These are phyloP conservation scores for Physaria fendleri DNA, from an alignment of 345 rosid genomes.

Conservation along the genomic window DNA sequence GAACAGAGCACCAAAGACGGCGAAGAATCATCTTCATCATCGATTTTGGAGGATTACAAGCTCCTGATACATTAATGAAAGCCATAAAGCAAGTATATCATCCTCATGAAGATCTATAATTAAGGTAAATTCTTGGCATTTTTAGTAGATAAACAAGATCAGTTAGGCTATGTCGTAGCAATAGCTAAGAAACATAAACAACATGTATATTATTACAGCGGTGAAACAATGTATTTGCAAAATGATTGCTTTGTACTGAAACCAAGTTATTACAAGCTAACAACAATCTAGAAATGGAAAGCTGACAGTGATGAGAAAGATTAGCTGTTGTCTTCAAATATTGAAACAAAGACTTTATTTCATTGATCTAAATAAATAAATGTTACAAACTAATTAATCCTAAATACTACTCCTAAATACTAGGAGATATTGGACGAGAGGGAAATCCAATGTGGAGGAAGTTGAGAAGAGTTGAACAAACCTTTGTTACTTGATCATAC, in stretches of 20 bases:
- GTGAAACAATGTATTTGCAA: neutral
- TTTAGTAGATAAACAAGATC: conserved; percentile 1
- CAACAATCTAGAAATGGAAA: conserved; percentile 1
- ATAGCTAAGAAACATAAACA: neutral
- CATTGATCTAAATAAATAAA: no score
- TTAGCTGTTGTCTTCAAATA: neutral
- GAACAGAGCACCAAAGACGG: neutral
- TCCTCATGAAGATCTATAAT: conserved; percentile 4
- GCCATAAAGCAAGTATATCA: neutral
- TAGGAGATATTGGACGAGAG: no score
- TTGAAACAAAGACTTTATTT: no score
- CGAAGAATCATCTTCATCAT: conserved; percentile 4
- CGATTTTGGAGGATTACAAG: conserved; percentile 21
- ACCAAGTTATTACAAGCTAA: conserved; percentile 4
- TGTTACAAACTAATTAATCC: no score
- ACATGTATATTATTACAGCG: conserved; percentile 7
- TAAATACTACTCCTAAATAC: no score
- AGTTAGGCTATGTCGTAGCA: neutral
- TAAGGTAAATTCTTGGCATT: conserved; percentile 2
- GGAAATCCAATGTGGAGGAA: no score
- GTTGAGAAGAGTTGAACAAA: no score
- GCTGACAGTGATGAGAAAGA: conserved; percentile 8
- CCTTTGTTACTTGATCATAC: no score
- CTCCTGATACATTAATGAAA: conserved; percentile 9
- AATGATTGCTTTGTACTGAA: conserved; percentile 18